Evolutionary conservation across 2,329 filamentous ascomycete genomes (phyloP), one percentile per base, ranked within the genome.

Genomic region (Neofusicoccum cordaticola): DNA sequence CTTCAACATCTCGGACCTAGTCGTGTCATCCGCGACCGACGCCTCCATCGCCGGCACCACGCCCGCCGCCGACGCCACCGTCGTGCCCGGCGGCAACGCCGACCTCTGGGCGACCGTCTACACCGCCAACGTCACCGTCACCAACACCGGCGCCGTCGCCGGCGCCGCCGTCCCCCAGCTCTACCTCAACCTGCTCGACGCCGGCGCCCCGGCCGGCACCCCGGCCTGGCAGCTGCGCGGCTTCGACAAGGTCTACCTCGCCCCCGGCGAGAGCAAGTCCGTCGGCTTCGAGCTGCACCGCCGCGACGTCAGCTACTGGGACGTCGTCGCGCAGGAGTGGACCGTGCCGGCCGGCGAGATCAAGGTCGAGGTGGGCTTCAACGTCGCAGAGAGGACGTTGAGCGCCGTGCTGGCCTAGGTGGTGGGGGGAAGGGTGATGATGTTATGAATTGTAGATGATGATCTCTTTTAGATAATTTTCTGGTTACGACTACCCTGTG

Each of bases 91-190:
- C n/a, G 86, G 86, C 1, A 82, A 85, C 69, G 73, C 80, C 1
- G 82, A 83, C 19, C 80, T 88, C 27, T 88, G 82, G 80, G 79
- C 82, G 7, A 75, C 74, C 5, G 39, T 58, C 31, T 60, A 78
- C 66, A 82, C 74, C 45, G 79, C 85, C 12, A 77, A 77, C 2
- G 79, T 82, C 2, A 74, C 77, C 1, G 70, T 88, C 6, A 75
- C 73, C 41, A 88, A 88, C 75, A 83, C 80, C 0, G 85, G 86
- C 15, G 66, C 69, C 5, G 71, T 79, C 1, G 71, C 74, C 22
- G 85, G 84, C 31, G 80, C 80, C 2, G 78, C 82, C 9, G 82
- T 87, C 0, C 76, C 83, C 2, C 85, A 88, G 73, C 75, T 88
- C 0, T 88, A 88, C 70, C 72, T 87, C n/a, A 82, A 73, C 77